These are phyloP conservation scores for Amaranthus cruentus DNA, from an alignment of 148 eudicot species.

Conservation along the genomic window DNA sequence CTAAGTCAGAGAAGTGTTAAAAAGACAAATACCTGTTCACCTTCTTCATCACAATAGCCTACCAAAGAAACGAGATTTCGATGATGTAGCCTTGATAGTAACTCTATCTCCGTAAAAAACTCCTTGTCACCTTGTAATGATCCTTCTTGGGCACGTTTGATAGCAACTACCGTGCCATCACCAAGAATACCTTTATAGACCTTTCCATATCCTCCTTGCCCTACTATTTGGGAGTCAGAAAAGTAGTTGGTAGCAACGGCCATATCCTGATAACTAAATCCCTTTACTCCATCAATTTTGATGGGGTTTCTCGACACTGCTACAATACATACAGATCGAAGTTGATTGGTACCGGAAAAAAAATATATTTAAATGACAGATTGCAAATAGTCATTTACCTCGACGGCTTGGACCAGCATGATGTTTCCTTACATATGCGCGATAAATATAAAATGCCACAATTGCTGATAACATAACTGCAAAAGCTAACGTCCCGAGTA, in stretches of 20 bases:
- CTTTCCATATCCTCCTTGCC: slow-evolving; percentile 89
- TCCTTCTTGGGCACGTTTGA: slow-evolving; percentile 78
- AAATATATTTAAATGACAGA: background rate
- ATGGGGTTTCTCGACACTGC: slow-evolving; percentile 44
- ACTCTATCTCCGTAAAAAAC: slow-evolving; percentile 66
- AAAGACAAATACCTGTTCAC: slow-evolving; percentile 59
- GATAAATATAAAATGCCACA: slow-evolving; percentile 38
- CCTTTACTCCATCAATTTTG: slow-evolving; percentile 57
- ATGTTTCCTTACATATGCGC: slow-evolving; percentile 17
- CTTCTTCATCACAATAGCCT: slow-evolving; percentile 74
- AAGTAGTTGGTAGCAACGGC: slow-evolving; percentile 55
- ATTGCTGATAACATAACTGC: slow-evolving; percentile 39
- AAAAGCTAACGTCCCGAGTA: slow-evolving; percentile 52
- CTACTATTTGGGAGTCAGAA: slow-evolving; percentile 39
- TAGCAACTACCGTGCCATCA: slow-evolving; percentile 61
- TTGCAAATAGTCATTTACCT: slow-evolving; percentile 5
- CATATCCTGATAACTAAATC: slow-evolving; percentile 52
- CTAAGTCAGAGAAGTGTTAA: background rate
- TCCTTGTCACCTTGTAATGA: slow-evolving; percentile 77
- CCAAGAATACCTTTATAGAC: slow-evolving; percentile 63
- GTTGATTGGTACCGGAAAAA: background rate
- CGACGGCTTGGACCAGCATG: slow-evolving; percentile 17
- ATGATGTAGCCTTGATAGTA: slow-evolving; percentile 77
- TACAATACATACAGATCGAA: slow-evolving; percentile 1
- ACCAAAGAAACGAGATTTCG: slow-evolving; percentile 63